Evolutionary conservation across 352 stramenopile genomes (phyloP).

Genomic region (Phytophthora tentaculata): DNA sequence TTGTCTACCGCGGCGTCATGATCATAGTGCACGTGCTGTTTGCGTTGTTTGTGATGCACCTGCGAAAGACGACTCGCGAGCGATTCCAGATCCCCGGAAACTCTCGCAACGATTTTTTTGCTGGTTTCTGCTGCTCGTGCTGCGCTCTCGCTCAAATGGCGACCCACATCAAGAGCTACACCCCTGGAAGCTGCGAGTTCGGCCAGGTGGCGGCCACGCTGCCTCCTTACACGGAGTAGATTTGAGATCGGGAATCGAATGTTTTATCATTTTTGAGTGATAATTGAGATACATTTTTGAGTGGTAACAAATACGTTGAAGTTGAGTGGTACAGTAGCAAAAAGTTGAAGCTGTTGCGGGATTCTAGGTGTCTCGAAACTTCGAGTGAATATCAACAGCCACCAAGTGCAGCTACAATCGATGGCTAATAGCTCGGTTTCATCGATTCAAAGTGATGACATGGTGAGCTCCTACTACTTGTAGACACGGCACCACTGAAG

Average conservation of each 20-base stretch:
- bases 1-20: slow-evolving; percentile 25
- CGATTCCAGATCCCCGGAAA: slow-evolving; percentile 51
- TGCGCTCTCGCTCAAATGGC: slow-evolving; percentile 60
- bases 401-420: slow-evolving; percentile 11
- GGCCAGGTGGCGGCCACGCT: slow-evolving; percentile 33
- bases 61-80: slow-evolving; percentile 41
- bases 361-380: slow-evolving; percentile 15
- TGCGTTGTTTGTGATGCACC: slow-evolving; percentile 30
- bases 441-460: neutral
- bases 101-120: slow-evolving; percentile 38
- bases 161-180: slow-evolving; percentile 67
- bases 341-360: slow-evolving; percentile 18
- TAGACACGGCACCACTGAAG: neutral
- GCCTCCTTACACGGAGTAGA: slow-evolving; percentile 39
- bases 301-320: too few species aligned
- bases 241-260: slow-evolving; percentile 1
- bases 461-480: neutral
- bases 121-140: slow-evolving; percentile 49
- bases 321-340: neutral
- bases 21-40: slow-evolving; percentile 26
- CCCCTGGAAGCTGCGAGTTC: slow-evolving; percentile 46
- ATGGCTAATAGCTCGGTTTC: slow-evolving; percentile 4
- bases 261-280: neutral
- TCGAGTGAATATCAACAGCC: slow-evolving; percentile 31
- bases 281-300: too few species aligned